Base-by-base conservation (phyloP, 106 monocot genomes). In the Cymbidium sinense region DNA sequence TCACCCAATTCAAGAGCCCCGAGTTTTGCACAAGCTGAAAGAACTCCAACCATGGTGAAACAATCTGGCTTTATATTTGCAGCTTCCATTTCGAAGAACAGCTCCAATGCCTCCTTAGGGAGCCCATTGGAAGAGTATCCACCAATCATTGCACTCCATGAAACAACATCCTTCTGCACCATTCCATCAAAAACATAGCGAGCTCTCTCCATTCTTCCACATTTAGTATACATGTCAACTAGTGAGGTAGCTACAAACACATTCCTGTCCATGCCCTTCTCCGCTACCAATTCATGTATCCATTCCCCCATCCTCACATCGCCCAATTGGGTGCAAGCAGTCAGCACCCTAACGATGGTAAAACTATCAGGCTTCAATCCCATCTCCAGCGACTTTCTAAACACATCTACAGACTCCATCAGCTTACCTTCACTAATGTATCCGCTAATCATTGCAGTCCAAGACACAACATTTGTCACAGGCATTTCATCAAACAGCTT, bases 111-210 rank as follows among this genome's bases (percentile, higher is more conserved):
- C 61, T 91, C 89, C 72, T 43, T 80, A 2, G 91, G 94, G 33
- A 85, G 72, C 55, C 94, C 94, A 76, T 91, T 95, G 2, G 83
- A 84, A 12, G 94, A 85, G 50, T 95, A 95, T 13, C 94, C 94
- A 43, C 82, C 84, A 69, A 95, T 89, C 89, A 95, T 91, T 1
- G 85, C 83, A 61, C 88, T 91, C 95, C 95, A 95, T n/a, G 88
- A 73, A 25, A 95, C 86, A 15, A 87, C 88, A 75, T 95, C 91
- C 75, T 77, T 87, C 33, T 83, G 81, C 18, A n/a, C 35, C 89
- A 95, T 91, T 44, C 62, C 54, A 50, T 95, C 88, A 61, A 95
- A 95, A 5, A 88, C 86, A 1, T n/a, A 0, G 7, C 84, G 76
- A 9, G 95, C 91, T 33, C 51, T 82, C 50, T 83, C 85, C 87